Base-by-base conservation (phyloP, 2,329 filamentous ascomycete species). In the Fusarium torreyae region DNA sequence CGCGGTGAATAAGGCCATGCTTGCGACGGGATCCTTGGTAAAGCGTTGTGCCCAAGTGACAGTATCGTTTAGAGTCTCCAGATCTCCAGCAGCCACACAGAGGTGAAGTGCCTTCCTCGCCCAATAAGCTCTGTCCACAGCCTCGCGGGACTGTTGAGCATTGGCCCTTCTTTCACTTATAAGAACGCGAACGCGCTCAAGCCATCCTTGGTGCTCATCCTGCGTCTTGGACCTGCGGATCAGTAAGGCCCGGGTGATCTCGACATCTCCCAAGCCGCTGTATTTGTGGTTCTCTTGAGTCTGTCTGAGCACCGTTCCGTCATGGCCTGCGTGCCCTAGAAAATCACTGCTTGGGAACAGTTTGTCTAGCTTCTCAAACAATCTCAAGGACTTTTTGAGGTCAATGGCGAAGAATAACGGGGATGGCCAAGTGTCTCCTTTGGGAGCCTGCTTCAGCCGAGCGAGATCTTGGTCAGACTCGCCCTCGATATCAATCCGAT, bases 1-100 rank as follows among this genome's bases (percentile, higher is more conserved):
- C 1, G 1, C 26, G 7, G 39, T 40, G 50, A 76, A 78, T 2
- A 78, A 7, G 3, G 55, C 49, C 1, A 20, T 49, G 2, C 63
- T 49, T 0, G 68, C 61, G 3, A 68, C 40, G 1, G 65, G 33
- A 34, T 79, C 77, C 20, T 74, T 77, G 50, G 74, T 73, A 42
- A 76, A 79, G 2, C 77, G 73, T 5, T 66, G 63, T 1, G 74
- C 74, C 78, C 77, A 79, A 0, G 64, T 20, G 4, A 77, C 31
- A 1, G 72, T 73, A 6, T 75, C 70, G 7, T 54, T 50, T 4
- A 78, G 45, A 0, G 70, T 44, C 5, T 72, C 66, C 4, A 76
- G 22, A 18, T 76, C 73, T 3, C 72, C 72, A 3, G 62, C 42
- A 5, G 76, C 75, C 4, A 78, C 66, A 9, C 68, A 72, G 1